Base-by-base conservation (phyloP, 2,329 filamentous ascomycete species). In the Xylariaceae sp. region DNA sequence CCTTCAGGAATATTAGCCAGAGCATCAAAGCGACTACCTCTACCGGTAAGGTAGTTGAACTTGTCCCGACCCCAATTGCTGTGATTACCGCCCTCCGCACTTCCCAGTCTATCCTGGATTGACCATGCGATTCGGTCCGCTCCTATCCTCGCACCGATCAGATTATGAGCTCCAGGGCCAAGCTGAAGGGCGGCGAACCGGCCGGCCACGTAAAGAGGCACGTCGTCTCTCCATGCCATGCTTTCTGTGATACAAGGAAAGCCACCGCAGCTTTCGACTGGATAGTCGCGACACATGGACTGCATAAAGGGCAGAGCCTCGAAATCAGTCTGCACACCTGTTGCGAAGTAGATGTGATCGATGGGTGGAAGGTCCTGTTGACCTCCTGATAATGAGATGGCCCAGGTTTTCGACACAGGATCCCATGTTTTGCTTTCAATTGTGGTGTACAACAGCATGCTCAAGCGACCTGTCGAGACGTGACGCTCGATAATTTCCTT, bases 201-300 rank as follows among this genome's bases (percentile, higher is more conserved):
- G 1, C 88, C 89, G 0, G 86, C 85, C 53, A 89, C 72, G 64
- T 91, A 92, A 1, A 92, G 70, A 1, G 89, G 89, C 1, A 93
- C 81, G n/a, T 83, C 83, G 0, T 85, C 77, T 30, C 77, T 77
- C 89, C 89, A 93, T 79, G 86, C 87, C 55, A 93, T 74, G 63
- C 93, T 88, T 35, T 92, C 83, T 2, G 81, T 92, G 45, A 93
- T 70, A 59, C 86, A 89, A 0, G 90, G 89, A 16, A 92, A 73
- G 0, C 89, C 89, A 3, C 84, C 83, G 20, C 83, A 77, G 0
- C 76, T 79, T 13, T 83, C 71, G 27, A 93, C 79, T 0, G 87
- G 88, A 56, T 86, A 77, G 15, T 83, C 77, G 3, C 73, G 58
- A 7, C 81, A 70, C 66, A 93, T 81, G 0, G 74, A 80, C 50